These are phyloP conservation scores for Scedosporium dehoogii DNA, from an alignment of 2,329 filamentous ascomycete genomes.

Conservation along the genomic window DNA sequence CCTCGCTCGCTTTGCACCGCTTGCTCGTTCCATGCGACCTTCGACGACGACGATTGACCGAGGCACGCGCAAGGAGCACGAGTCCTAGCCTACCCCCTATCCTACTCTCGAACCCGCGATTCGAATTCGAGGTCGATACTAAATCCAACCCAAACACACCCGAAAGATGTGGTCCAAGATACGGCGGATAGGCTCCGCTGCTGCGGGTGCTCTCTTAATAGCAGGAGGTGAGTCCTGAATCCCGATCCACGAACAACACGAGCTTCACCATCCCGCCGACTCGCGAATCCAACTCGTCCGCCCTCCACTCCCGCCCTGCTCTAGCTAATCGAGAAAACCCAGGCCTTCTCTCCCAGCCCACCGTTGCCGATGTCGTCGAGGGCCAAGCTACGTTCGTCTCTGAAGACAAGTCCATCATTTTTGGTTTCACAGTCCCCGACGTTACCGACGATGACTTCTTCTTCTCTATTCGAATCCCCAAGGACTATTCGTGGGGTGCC, in stretches of 20 bases:
- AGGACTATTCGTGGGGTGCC: constrained; percentile 38
- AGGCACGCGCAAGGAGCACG: too few species aligned
- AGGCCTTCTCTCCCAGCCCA: constrained; percentile 12
- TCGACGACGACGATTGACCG: too few species aligned
- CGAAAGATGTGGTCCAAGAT: constrained; percentile 1
- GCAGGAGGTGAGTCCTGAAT: constrained; percentile 1
- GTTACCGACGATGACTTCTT: constrained; percentile 37
- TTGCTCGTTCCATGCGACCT: too few species aligned
- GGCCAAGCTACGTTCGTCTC: constrained; percentile 34
- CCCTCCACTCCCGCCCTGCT: background rate
- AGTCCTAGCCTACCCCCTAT: too few species aligned
- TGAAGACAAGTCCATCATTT: constrained; percentile 31
- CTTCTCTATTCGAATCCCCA: constrained; percentile 41
- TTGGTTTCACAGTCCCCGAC: constrained; percentile 40
- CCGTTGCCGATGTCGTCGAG: constrained; percentile 16
- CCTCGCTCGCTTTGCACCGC: too few species aligned
- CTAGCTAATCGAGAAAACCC: background rate
- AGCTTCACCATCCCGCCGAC: background rate
- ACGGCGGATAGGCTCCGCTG: constrained; percentile 1
- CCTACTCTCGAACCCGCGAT: too few species aligned
- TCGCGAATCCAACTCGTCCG: background rate
- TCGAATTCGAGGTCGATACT: background rate
- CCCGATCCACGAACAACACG: background rate
- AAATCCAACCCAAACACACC: background rate
- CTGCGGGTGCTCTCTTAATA: background rate